phyloP scores from a whole-genome alignment of 768 basidiomycete genomes.

The Panellus pusillus region DNA sequence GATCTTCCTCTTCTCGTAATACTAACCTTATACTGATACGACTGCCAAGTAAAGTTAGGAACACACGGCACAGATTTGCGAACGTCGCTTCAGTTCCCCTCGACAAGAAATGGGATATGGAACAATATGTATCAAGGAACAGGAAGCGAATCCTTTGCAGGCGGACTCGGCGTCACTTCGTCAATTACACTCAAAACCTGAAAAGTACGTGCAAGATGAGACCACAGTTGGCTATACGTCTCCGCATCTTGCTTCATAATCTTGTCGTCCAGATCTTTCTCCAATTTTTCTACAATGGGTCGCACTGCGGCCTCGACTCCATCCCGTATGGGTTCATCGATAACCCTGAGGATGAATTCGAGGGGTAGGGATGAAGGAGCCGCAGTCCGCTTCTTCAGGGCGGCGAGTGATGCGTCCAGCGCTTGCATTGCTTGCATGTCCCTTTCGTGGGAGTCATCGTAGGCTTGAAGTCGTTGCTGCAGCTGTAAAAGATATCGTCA shows the following conservation, averaged over 20 bases:
- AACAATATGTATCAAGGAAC: not conserved
- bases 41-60: no score
- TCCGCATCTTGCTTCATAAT: slow-evolving; percentile 12
- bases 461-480: slow-evolving; percentile 21
- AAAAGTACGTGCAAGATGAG: slow-evolving; percentile 14
- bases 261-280: slow-evolving; percentile 1
- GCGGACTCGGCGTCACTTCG: not conserved
- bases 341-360: slow-evolving; percentile 7
- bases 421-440: slow-evolving; percentile 26
- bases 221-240: slow-evolving; percentile 15
- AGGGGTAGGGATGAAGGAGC: slow-evolving; percentile 9
- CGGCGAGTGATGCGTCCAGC: slow-evolving; percentile 24
- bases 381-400: not conserved
- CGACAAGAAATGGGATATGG: no score
- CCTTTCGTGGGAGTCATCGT: slow-evolving; percentile 16
- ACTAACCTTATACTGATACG: no score
- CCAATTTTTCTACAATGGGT: slow-evolving; percentile 14
- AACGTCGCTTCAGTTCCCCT: no score
- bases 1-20: no score
- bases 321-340: slow-evolving; percentile 20
- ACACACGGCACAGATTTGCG: no score
- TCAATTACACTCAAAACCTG: slow-evolving; percentile 12
- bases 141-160: not conserved
- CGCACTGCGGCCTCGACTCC: slow-evolving; percentile 7
- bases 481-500: slow-evolving; percentile 15